Evolutionary conservation across 2,329 filamentous ascomycete species (phyloP).

Genomic region (Trichoderma aggressivum): DNA sequence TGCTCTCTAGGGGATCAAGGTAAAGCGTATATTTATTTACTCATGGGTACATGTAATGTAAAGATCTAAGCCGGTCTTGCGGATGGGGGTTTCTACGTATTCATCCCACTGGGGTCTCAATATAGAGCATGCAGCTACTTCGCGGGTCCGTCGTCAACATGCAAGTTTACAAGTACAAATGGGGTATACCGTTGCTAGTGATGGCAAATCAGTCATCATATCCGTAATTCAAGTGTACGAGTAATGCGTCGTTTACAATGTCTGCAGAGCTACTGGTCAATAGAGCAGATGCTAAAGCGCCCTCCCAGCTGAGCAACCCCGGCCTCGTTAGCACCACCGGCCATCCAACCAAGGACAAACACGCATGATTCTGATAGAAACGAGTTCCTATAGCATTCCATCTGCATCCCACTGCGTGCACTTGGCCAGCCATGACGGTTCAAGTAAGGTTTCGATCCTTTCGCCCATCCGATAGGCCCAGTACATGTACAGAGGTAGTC

Average conservation of each 20-base stretch:
- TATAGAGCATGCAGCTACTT: not conserved
- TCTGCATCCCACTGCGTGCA: not conserved
- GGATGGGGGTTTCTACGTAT: not conserved
- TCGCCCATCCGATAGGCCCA: not conserved
- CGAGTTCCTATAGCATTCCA: not conserved
- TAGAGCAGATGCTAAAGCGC: not conserved
- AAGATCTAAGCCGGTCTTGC: too few relatives aligned
- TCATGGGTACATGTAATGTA: too few relatives aligned
- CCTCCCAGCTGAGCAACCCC: conserved; percentile 1
- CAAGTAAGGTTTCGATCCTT: not conserved
- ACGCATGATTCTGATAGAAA: not conserved
- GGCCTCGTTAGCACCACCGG: not conserved
- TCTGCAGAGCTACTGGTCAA: not conserved
- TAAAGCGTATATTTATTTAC: not conserved
- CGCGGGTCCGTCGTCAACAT: not conserved
- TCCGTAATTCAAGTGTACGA: too few relatives aligned
- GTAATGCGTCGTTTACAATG: not conserved
- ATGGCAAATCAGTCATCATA: too few relatives aligned
- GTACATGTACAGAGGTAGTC: not conserved
- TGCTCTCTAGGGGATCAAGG: too few relatives aligned
- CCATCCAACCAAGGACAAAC: not conserved
- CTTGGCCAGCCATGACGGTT: not conserved
- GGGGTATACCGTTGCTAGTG: not conserved
- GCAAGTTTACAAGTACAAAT: not conserved
- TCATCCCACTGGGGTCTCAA: not conserved